phyloP scores from a whole-genome alignment of 2,329 filamentous ascomycete species.

The Neonectria neomacrospora region DNA sequence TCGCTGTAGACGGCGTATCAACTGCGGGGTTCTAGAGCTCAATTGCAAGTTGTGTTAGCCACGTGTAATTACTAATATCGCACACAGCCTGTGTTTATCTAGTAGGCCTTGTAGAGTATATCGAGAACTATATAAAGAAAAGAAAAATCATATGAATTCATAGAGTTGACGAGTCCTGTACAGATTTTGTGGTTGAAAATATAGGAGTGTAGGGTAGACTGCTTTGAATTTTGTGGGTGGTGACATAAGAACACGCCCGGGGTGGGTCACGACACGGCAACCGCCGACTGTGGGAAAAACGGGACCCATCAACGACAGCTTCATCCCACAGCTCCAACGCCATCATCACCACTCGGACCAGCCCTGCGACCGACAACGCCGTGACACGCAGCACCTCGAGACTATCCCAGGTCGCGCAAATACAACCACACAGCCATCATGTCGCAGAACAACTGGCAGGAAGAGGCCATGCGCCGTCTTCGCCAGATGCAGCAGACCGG shows the following conservation, averaged over 20 bases:
- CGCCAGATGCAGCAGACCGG: constrained; percentile 60
- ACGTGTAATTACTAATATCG: no score
- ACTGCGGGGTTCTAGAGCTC: no score
- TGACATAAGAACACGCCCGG: constrained; percentile 21
- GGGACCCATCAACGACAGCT: constrained; percentile 44
- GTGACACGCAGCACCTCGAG: constrained; percentile 25
- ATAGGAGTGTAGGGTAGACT: constrained; percentile 1
- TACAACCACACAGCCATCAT: constrained; percentile 37
- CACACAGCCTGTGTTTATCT: no score
- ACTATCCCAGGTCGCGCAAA: constrained; percentile 17
- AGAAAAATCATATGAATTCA: no score
- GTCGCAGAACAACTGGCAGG: constrained; percentile 56
- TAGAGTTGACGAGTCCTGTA: neutral
- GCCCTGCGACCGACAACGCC: constrained; percentile 20
- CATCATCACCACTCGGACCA: constrained; percentile 37
- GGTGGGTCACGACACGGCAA: constrained; percentile 31
- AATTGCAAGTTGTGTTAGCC: no score
- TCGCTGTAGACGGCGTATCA: no score
- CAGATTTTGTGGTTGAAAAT: neutral
- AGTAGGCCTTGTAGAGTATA: no score
- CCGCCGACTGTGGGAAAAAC: constrained; percentile 37
- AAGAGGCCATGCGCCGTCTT: constrained; percentile 63
- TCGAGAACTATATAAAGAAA: no score
- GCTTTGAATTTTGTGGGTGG: neutral
- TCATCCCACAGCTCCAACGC: constrained; percentile 43